Conservation (phyloP, 352 stramenopile species). For the Phytophthora tubulina region DNA sequence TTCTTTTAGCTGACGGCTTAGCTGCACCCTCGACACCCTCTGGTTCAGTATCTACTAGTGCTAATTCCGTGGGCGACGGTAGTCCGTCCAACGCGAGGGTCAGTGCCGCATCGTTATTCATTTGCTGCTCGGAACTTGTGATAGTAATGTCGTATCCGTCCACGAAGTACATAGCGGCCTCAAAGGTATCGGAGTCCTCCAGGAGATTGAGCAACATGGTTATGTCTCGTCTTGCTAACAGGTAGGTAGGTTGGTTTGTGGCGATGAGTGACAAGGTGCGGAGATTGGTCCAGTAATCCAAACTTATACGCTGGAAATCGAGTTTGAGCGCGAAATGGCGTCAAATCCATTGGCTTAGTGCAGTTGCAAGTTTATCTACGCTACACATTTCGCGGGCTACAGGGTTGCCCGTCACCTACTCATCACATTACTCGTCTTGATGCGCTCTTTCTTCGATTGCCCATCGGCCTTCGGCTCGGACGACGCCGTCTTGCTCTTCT, state of each 20-base stretch:
- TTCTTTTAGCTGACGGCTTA: conserved; percentile 11
- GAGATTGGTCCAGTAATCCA: no score
- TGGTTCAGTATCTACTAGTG: conserved; percentile 12
- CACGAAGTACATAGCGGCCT: conserved; percentile 47
- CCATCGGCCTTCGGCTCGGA: background rate
- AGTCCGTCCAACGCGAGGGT: conserved; percentile 25
- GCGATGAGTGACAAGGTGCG: no score
- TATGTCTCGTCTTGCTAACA: background rate
- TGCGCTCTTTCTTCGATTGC: background rate
- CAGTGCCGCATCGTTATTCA: conserved; percentile 11
- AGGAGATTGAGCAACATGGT: conserved; percentile 33
- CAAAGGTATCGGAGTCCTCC: conserved; percentile 41
- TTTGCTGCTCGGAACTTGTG: background rate
- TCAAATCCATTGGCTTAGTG: background rate
- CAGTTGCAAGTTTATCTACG: background rate
- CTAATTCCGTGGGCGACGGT: conserved; percentile 24
- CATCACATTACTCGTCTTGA: no score
- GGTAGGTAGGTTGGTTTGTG: no score
- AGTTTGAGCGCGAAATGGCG: background rate
- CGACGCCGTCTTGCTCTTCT: background rate
- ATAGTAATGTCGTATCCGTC: conserved; percentile 30
- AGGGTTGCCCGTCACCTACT: background rate
- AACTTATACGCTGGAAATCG: no score
- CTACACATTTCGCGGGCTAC: conserved; percentile 1
- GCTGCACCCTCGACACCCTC: background rate